These are phyloP conservation scores for Yamagishiella unicocca DNA, from an alignment of 139 green algal genomes.

Conservation along the genomic window DNA sequence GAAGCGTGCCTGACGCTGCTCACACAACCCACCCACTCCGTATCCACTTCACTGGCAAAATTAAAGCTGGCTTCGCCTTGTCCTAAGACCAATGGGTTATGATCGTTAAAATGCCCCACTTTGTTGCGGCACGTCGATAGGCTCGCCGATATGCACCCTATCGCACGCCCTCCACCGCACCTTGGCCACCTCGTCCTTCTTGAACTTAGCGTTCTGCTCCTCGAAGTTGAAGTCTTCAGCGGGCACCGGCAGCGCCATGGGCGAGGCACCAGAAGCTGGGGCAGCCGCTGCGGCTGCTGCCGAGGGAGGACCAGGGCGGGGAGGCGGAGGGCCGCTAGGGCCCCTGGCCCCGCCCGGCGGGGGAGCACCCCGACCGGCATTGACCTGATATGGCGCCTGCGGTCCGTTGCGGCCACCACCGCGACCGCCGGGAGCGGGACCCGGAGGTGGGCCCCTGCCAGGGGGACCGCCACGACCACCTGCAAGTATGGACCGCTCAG, in stretches of 20 bases:
- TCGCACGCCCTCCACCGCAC: no score
- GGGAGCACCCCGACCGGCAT: neutral
- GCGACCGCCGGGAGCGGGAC: neutral
- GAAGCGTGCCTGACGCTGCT: no score
- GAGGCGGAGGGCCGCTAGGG: slow-evolving; percentile 19
- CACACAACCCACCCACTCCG: no score
- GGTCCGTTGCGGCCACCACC: slow-evolving; percentile 13
- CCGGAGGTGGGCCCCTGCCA: neutral
- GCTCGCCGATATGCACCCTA: no score
- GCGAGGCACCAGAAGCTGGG: slow-evolving; percentile 1
- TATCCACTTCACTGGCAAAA: no score
- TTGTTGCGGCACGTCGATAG: no score
- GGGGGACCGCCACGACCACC: slow-evolving; percentile 3
- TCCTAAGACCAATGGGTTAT: no score
- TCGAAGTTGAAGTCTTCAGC: slow-evolving; percentile 94
- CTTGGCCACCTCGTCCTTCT: slow-evolving; percentile 82
- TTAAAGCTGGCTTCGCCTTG: no score
- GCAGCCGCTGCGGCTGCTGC: slow-evolving; percentile 5
- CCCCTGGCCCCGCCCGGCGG: neutral
- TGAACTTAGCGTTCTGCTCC: slow-evolving; percentile 85
- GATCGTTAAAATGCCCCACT: no score
- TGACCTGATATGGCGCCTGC: slow-evolving; percentile 6
- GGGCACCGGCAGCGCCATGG: slow-evolving; percentile 71
- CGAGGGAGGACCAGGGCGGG: neutral
- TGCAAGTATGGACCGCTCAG: no score